A percentile compares a stretch with the other conserved stretches of the same genome.
These are phyloP conservation scores for Pleurotus pulmonarius DNA, from an alignment of 768 basidiomycete species.

Conservation along the genomic window DNA sequence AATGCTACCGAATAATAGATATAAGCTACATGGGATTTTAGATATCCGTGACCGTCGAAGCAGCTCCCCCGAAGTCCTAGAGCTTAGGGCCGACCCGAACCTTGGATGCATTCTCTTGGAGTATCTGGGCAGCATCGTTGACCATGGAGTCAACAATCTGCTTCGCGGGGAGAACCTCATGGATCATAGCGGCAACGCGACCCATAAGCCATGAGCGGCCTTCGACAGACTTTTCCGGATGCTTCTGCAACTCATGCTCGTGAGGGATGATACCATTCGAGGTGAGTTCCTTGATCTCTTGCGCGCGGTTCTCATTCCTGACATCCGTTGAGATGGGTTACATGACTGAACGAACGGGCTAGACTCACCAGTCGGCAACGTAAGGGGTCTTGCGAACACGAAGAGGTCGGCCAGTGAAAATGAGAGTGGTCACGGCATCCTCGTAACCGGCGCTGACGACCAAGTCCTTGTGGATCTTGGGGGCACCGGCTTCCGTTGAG, in stretches of 20 bases:
- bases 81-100: constrained; percentile 45
- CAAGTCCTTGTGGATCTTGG: constrained; percentile 81
- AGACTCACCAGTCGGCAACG: constrained; percentile 72
- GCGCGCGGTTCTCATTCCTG: constrained; percentile 75
- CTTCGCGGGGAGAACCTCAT: constrained; percentile 80
- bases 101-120: constrained; percentile 32
- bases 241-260: constrained; percentile 65
- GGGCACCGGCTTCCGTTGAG: constrained; percentile 73
- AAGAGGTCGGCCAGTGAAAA: constrained; percentile 87
- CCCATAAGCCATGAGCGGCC: constrained; percentile 82
- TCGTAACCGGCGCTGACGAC: constrained; percentile 68
- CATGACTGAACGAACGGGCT: too few relatives aligned
- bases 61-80: constrained; percentile 15
- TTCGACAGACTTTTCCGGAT: constrained; percentile 74
- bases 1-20: constrained; percentile 6
- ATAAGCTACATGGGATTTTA: constrained; percentile 4
- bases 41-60: not conserved
- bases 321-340: not conserved
- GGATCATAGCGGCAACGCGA: constrained; percentile 67
- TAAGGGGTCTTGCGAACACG: constrained; percentile 84
- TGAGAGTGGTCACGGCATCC: constrained; percentile 80
- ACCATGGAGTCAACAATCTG: constrained; percentile 80
- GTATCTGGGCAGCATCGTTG: constrained; percentile 29
- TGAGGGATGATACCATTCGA: constrained; percentile 80
- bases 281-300: constrained; percentile 81